A percentile compares a stretch with the other conserved stretches of the same genome.
These are phyloP conservation scores for Boletus rex-veris DNA, from an alignment of 768 basidiomycete species.

Conservation along the genomic window DNA sequence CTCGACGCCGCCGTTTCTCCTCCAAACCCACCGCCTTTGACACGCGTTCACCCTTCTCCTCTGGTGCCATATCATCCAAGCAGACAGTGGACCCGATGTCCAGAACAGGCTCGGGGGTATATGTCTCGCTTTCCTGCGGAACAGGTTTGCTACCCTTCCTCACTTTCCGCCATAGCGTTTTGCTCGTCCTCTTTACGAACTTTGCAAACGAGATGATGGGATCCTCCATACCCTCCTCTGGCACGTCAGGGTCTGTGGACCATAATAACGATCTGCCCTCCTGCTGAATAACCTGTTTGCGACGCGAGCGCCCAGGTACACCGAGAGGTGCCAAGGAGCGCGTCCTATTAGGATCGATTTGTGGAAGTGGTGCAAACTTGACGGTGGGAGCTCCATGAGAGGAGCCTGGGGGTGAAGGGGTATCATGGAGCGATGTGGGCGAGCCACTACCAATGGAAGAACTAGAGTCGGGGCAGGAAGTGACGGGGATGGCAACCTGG, in stretches of 20 bases:
- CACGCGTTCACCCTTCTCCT: neutral
- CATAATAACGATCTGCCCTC: slow-evolving; percentile 19
- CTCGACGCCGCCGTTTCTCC: slow-evolving; percentile 13
- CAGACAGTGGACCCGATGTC: slow-evolving; percentile 27
- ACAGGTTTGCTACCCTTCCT: slow-evolving; percentile 33
- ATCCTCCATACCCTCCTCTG: slow-evolving; percentile 40
- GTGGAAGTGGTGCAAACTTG: slow-evolving; percentile 59
- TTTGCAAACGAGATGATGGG: slow-evolving; percentile 48
- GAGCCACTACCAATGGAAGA: slow-evolving; percentile 15
- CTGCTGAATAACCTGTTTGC: slow-evolving; percentile 17
- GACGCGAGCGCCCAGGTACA: slow-evolving; percentile 42
- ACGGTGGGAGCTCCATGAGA: slow-evolving; percentile 34
- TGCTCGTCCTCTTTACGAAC: slow-evolving; percentile 45
- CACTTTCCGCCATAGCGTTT: slow-evolving; percentile 44
- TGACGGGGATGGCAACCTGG: slow-evolving; percentile 9
- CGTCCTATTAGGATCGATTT: slow-evolving; percentile 47
- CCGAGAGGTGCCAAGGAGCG: slow-evolving; percentile 51
- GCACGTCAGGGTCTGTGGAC: slow-evolving; percentile 20
- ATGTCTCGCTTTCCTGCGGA: slow-evolving; percentile 10
- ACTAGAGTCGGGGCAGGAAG: slow-evolving; percentile 12
- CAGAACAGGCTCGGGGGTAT: slow-evolving; percentile 6
- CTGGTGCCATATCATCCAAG: slow-evolving; percentile 8
- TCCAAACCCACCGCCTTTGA: slow-evolving; percentile 1
- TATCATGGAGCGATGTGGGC: slow-evolving; percentile 10
- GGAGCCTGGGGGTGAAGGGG: slow-evolving; percentile 15